Percentiles rank a stretch among this genome's conserved stretches.
Evolutionary conservation across 192 early-diverging fungal species (phyloP).

Genomic region (Funneliformis geosporum): DNA sequence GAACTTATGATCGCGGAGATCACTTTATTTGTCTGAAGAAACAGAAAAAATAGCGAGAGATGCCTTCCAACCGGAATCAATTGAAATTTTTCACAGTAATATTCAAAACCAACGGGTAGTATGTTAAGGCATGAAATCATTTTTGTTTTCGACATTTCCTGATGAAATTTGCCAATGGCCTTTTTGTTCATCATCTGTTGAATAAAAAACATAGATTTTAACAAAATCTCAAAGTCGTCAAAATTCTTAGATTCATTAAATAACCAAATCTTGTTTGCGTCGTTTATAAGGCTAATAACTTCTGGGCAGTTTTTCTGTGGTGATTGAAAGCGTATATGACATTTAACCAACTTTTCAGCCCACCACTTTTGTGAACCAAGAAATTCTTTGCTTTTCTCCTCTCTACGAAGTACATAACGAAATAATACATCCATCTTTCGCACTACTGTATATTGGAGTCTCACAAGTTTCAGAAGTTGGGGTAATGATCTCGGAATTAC

Average conservation of each 20-base stretch:
- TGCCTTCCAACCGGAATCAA: background rate
- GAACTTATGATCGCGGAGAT: background rate
- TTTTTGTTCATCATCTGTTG: background rate
- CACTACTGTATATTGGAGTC: background rate
- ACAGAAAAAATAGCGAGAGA: background rate
- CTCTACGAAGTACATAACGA: background rate
- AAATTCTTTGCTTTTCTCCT: background rate
- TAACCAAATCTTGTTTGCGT: background rate
- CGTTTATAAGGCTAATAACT: background rate
- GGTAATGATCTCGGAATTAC: background rate
- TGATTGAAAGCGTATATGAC: conserved; percentile 7
- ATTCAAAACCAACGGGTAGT: conserved; percentile 3
- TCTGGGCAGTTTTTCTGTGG: background rate
- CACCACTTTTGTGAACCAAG: background rate
- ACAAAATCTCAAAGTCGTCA: conserved; percentile 36
- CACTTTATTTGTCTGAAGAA: background rate
- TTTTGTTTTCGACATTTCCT: background rate
- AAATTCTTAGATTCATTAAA: conserved; percentile 16
- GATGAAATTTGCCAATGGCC: background rate
- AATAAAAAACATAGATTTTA: conserved; percentile 33
- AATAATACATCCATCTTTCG: background rate
- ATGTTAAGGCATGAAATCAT: background rate
- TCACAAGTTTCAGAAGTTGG: background rate
- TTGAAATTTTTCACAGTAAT: background rate
- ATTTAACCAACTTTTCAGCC: background rate